Evolutionary conservation across 345 rosid genomes (phyloP).

Genomic region (Dipteronia sinensis): DNA sequence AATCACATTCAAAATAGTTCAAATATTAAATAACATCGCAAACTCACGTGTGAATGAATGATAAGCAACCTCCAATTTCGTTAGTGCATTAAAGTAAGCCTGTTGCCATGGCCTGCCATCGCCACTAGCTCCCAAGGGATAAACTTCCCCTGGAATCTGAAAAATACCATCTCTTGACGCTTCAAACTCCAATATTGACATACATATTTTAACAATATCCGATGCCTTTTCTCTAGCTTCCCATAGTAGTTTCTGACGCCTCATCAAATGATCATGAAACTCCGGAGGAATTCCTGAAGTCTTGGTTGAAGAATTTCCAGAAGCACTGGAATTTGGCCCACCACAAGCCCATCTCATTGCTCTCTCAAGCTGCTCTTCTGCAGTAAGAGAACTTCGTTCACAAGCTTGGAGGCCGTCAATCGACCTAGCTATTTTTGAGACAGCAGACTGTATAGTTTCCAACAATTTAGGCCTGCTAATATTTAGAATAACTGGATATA

Average conservation of each 20-base stretch:
- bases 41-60: conserved; percentile 82
- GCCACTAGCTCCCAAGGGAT: conserved; percentile 42
- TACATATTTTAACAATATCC: conserved; percentile 64
- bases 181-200: conserved; percentile 83
- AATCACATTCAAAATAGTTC: conserved; percentile 19
- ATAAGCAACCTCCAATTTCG: conserved; percentile 69
- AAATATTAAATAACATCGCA: conserved; percentile 23
- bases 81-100: conserved; percentile 60
- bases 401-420: conserved; percentile 75
- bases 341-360: conserved; percentile 99
- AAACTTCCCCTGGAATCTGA: conserved; percentile 54
- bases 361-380: conserved; percentile 92
- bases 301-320: conserved; percentile 62
- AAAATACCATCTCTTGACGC: conserved; percentile 84
- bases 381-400: conserved; percentile 64
- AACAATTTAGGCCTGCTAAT: conserved; percentile 68
- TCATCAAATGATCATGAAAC: conserved; percentile 75
- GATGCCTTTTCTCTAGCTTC: conserved; percentile 88
- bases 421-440: conserved; percentile 60
- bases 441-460: conserved; percentile 62
- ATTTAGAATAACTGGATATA: conserved; percentile 59
- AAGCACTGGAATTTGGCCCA: conserved; percentile 57
- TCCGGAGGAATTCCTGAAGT: conserved; percentile 80
- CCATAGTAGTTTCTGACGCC: conserved; percentile 68
- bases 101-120: conserved; percentile 84